Percentiles rank a stretch among this genome's conserved stretches.
Conservation (phyloP, 78 protist species). For the Cavenderia fasciculata region DNA sequence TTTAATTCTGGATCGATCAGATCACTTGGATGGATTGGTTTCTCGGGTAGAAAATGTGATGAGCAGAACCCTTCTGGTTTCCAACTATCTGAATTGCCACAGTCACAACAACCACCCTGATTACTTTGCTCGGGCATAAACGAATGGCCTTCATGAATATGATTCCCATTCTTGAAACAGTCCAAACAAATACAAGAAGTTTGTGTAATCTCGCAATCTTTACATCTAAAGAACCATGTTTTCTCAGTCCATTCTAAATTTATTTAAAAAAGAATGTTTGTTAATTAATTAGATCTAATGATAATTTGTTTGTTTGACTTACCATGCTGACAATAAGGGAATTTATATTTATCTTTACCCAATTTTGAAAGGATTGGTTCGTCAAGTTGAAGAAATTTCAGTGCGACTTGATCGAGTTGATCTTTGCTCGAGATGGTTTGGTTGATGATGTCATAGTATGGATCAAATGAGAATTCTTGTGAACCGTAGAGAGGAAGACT, state of each 20-base stretch:
- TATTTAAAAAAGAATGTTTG: neutral
- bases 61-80: constrained; percentile 28
- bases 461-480: neutral
- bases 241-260: constrained; percentile 60
- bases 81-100: constrained; percentile 32
- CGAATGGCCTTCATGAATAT: constrained; percentile 26
- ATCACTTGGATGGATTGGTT: constrained; percentile 20
- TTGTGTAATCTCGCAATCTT: constrained; percentile 43
- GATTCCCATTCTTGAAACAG: constrained; percentile 35
- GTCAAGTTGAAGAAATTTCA: neutral
- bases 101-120: constrained; percentile 61
- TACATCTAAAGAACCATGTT: constrained; percentile 68
- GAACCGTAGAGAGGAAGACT: neutral
- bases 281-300: neutral
- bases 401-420: neutral
- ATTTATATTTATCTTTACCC: constrained; percentile 12
- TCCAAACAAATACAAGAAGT: constrained; percentile 32
- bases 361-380: neutral
- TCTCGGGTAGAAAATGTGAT: neutral
- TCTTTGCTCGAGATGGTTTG: neutral
- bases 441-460: neutral
- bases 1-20: neutral
- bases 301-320: neutral
- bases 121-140: constrained; percentile 16
- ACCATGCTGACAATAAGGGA: constrained; percentile 75